Base-by-base conservation (phyloP, 257 asterid genomes). In the Henckelia pumila region DNA sequence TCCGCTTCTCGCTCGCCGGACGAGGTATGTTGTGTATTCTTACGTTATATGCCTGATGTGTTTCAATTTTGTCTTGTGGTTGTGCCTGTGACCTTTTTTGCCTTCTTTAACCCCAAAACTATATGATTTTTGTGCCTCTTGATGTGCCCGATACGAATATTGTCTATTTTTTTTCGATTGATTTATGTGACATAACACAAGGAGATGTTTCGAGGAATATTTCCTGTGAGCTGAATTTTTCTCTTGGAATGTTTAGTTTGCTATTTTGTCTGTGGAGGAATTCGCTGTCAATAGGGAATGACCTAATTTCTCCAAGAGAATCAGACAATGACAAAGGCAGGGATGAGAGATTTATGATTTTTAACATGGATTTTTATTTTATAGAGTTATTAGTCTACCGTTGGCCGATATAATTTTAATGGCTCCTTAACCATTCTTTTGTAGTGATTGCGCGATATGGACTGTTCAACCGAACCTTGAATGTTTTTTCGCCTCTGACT, bases 1-100 rank as follows among this genome's bases (percentile, higher is more conserved):
- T 75, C 88, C 61, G 66, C 85, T 3, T 71, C 85, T 55, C 71
- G 78, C 60, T 63, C 56, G 30, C 30, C 30, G 1, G 29, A 32
- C 16, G 67, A 20, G 67, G 67, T 63, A 63, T 19, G 32, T 62
- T 81, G 79, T 77, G 23, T 30, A 61, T 35, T 28, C 62, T 6
- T 20, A 30, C 10, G 5, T 58, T 65, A 33, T 40, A 21, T 40
- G 40, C 20, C 22, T 29, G 10, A 1, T 71, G 23, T n/a, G 23
- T n/a, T 24, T 61, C 23, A 8, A 50, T n/a, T 3, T 24, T 37
- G 6, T 40, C 9, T 30, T 6, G 35, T 7, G 35, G 9, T 30
- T 6, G 35, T 6, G n/a, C n/a, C 35, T 30, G 35, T 4, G 35
- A 30, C 35, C 35, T 30, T 30, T 30, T 30, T 7, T 30, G n/a